A percentile compares a stretch with the other conserved stretches of the same genome.
phyloP scores from a whole-genome alignment of 176 grass and related monocot species.

The Thinopyrum elongatum region DNA sequence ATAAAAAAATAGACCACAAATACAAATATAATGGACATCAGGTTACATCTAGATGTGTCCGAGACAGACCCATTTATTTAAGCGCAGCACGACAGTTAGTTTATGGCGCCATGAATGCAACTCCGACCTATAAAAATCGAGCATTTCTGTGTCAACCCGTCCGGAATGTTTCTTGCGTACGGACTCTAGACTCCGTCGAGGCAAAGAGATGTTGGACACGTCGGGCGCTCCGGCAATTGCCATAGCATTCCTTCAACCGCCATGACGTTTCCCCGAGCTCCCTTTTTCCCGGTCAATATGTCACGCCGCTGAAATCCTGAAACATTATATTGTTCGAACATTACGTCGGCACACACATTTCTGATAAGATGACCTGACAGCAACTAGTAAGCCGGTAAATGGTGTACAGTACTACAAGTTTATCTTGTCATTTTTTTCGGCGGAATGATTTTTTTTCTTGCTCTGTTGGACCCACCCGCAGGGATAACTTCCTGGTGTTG shows the following conservation, averaged over 20 bases:
- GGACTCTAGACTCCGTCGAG: not conserved
- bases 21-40: too few relatives aligned
- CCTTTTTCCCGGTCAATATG: not conserved
- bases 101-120: conserved; percentile 4
- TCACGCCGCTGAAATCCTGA: not conserved
- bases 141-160: not conserved
- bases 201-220: not conserved
- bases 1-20: too few relatives aligned
- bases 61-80: too few relatives aligned
- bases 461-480: not conserved
- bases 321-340: not conserved
- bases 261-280: not conserved
- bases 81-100: not conserved
- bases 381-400: not conserved
- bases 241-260: not conserved
- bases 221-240: not conserved
- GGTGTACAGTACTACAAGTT: not conserved
- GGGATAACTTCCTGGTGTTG: conserved; percentile 88
- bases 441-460: not conserved
- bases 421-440: not conserved
- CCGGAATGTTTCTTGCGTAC: not conserved
- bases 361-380: not conserved
- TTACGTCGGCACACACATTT: not conserved
- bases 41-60: too few relatives aligned
- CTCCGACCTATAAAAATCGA: not conserved